These are phyloP conservation scores for Lactarius vividus DNA, from an alignment of 768 basidiomycete genomes.

Conservation along the genomic window DNA sequence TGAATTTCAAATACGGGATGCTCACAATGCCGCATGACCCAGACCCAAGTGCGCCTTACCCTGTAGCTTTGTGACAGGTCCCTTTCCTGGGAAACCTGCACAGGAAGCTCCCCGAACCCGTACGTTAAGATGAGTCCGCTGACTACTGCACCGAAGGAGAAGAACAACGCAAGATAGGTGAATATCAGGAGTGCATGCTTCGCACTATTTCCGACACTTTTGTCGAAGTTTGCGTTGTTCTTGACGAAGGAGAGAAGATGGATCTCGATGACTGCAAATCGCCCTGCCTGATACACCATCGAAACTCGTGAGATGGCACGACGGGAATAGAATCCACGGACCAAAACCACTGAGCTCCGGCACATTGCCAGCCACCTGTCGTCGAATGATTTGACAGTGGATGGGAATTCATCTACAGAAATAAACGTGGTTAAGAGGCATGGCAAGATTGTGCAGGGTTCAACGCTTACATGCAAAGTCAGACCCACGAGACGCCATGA, in stretches of 20 bases:
- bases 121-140: constrained; percentile 25
- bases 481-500: constrained; percentile 13
- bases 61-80: constrained; percentile 14
- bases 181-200: constrained; percentile 17
- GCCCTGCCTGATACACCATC: constrained; percentile 13
- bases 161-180: constrained; percentile 24
- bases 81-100: constrained; percentile 8
- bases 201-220: background rate
- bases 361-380: constrained; percentile 22
- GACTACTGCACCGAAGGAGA: constrained; percentile 18
- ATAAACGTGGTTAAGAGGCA: background rate
- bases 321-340: constrained; percentile 1
- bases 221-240: background rate
- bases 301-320: background rate
- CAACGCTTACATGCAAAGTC: constrained; percentile 22
- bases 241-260: constrained; percentile 22
- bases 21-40: constrained; percentile 26
- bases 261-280: constrained; percentile 17
- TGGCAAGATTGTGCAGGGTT: background rate
- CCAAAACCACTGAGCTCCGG: constrained; percentile 18
- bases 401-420: constrained; percentile 20
- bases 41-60: constrained; percentile 10
- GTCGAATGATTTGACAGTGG: constrained; percentile 22
- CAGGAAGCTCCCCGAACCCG: constrained; percentile 19
- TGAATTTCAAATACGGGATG: background rate